Evolutionary conservation across 768 basidiomycete species (phyloP).

Genomic region (Polyporus arcularius): DNA sequence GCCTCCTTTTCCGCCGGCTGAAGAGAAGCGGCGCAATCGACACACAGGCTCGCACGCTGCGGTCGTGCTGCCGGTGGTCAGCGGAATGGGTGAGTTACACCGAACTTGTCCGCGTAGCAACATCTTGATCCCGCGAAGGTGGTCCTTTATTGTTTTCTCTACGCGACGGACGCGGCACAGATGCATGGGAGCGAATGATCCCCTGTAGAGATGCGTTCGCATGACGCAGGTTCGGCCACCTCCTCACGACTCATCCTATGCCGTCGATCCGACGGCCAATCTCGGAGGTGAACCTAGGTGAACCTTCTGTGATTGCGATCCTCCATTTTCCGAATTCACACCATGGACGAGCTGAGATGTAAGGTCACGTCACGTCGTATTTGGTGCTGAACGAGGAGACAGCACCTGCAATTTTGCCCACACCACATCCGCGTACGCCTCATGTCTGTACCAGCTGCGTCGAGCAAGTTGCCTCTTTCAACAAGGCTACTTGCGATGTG

Average conservation of each 20-base stretch:
- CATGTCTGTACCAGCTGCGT: too few relatives aligned
- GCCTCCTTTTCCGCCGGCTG: too few relatives aligned
- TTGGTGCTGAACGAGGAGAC: too few relatives aligned
- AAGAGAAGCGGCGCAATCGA: too few relatives aligned
- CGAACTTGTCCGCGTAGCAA: not conserved
- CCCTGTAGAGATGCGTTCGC: not conserved
- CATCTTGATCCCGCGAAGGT: slow-evolving; percentile 14
- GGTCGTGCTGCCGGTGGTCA: too few relatives aligned
- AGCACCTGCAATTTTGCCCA: not conserved
- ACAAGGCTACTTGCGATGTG: not conserved
- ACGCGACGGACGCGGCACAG: not conserved
- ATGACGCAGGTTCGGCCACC: not conserved
- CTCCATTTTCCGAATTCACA: too few relatives aligned
- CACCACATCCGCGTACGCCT: not conserved
- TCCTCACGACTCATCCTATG: not conserved
- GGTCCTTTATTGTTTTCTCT: slow-evolving; percentile 10
- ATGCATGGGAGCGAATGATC: not conserved
- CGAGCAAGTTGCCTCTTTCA: not conserved
- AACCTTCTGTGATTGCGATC: too few relatives aligned
- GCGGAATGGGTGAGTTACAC: not conserved
- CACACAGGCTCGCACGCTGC: too few relatives aligned
- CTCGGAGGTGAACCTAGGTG: too few relatives aligned
- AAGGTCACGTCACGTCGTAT: too few relatives aligned
- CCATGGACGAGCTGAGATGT: too few relatives aligned
- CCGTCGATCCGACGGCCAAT: not conserved